These are phyloP conservation scores for Caryopteris hybrid DNA, from an alignment of 305 asterid genomes.

Conservation along the genomic window DNA sequence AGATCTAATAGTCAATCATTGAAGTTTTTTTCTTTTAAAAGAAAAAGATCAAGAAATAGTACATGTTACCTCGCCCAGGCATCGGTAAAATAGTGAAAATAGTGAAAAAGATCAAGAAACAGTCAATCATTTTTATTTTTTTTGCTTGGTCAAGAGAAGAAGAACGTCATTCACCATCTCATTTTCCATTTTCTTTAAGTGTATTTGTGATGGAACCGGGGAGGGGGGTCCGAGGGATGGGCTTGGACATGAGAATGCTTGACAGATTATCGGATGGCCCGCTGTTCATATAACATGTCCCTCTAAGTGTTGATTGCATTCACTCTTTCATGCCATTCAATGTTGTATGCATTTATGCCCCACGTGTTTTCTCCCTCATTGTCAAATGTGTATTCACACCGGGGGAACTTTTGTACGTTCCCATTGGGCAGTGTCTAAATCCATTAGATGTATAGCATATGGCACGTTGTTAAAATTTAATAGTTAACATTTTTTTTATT, in stretches of 20 bases:
- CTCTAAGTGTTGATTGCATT: not conserved
- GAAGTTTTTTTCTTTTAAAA: not conserved
- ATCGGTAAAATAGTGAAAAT: no score
- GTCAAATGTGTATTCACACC: conserved; percentile 1
- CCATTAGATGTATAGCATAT: no score
- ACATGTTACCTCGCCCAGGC: no score
- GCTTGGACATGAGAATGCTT: not conserved
- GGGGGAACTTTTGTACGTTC: no score
- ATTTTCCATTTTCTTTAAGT: not conserved
- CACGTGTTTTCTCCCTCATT: conserved; percentile 2
- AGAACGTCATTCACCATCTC: not conserved
- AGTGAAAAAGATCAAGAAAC: no score
- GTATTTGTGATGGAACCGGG: not conserved
- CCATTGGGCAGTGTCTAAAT: no score
- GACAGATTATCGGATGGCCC: conserved; percentile 14
- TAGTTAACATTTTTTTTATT: no score
- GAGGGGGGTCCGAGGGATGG: conserved; percentile 5
- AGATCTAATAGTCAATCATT: not conserved
- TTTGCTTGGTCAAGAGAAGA: not conserved
- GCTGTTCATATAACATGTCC: not conserved
- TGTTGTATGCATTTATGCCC: conserved; percentile 11
- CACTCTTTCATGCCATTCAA: conserved; percentile 12
- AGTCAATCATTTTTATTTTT: no score
- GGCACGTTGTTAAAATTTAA: no score
- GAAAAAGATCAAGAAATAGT: not conserved